Base-by-base conservation (phyloP, 306 rosid species). In the Betula pendula region DNA sequence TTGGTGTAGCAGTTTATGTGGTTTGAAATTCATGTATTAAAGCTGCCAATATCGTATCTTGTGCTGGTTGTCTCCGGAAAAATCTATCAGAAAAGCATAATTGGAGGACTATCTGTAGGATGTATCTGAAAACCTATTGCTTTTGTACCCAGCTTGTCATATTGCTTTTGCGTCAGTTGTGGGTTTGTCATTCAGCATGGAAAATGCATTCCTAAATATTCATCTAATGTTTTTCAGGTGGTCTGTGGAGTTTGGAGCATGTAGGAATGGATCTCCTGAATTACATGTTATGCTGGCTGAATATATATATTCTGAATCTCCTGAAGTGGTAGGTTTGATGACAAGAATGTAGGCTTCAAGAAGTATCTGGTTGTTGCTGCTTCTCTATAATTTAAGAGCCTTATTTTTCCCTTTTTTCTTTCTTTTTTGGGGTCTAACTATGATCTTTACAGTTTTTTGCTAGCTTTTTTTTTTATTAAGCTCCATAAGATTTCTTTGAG, bases 221-320 rank as follows among this genome's bases (percentile, higher is more conserved):
- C 5, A 68, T 20, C 14, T 24, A 74, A 63, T 7, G 49, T 60
- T 76, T 47, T 73, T 73, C 87, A 96, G 99, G 87, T 92, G 98
- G 98, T 96, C 99, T 65, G 89, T 88, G 5, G 98, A 88, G 75
- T 91, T 81, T 89, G 99, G 94, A 84, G 86, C 84, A 70, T 79
- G 73, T 43, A 81, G 72, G 68, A 49, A 31, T 89, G 99, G 97
- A 74, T 86, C 97, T 83, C 91, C 97, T 43, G 96, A 92, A 68
- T 79, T 92, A 77, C 97, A 96, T 84, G 83, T 83, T 75, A 89
- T 96, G 96, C 86, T 96, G 59, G 99, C 96, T 29, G 91, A 91
- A 51, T 92, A 96, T 80, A 83, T 96, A 45, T 96, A 87, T 88
- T 92, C 94, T 51, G 98, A 90, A 83, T 90, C 91, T 68, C 93